A percentile compares a stretch with the other conserved stretches of the same genome.
Conservation (phyloP, 495 filamentous ascomycete genomes). For the Apiosordaria backusii region DNA sequence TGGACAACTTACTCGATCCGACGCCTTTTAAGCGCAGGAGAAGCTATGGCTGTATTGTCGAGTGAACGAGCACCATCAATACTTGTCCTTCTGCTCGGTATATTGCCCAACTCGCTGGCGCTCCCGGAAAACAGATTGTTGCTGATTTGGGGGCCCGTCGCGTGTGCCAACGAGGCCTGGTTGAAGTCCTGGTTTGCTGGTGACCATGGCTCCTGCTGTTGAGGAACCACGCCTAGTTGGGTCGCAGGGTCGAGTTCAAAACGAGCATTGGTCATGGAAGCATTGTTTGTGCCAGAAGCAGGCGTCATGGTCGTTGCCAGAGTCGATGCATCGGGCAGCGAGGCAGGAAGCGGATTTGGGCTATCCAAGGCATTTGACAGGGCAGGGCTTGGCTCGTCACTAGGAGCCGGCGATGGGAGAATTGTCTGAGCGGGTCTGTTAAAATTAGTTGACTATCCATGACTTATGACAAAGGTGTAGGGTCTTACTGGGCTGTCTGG, state of each 20-base stretch:
- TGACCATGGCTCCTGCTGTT: background rate
- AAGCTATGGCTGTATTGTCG: background rate
- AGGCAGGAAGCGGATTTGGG: constrained; percentile 21
- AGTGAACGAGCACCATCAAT: background rate
- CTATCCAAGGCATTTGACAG: constrained; percentile 29
- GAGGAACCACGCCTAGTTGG: background rate
- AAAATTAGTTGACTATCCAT: background rate
- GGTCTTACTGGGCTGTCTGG: background rate
- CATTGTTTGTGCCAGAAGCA: background rate
- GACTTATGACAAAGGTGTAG: background rate
- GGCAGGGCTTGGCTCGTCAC: constrained; percentile 50
- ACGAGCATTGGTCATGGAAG: constrained; percentile 27
- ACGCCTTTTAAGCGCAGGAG: constrained; percentile 19
- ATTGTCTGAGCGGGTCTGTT: constrained; percentile 21
- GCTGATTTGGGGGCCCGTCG: background rate
- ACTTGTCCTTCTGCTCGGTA: background rate
- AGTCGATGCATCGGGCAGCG: constrained; percentile 16
- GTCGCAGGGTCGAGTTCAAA: constrained; percentile 21
- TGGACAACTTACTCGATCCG: constrained; percentile 23
- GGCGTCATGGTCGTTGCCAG: background rate
- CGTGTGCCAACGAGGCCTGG: background rate
- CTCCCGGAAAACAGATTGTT: background rate
- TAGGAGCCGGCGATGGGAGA: constrained; percentile 55
- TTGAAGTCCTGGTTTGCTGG: background rate
- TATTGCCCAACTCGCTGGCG: background rate